phyloP scores from a whole-genome alignment of 768 basidiomycete genomes.

The Asterophora parasitica region DNA sequence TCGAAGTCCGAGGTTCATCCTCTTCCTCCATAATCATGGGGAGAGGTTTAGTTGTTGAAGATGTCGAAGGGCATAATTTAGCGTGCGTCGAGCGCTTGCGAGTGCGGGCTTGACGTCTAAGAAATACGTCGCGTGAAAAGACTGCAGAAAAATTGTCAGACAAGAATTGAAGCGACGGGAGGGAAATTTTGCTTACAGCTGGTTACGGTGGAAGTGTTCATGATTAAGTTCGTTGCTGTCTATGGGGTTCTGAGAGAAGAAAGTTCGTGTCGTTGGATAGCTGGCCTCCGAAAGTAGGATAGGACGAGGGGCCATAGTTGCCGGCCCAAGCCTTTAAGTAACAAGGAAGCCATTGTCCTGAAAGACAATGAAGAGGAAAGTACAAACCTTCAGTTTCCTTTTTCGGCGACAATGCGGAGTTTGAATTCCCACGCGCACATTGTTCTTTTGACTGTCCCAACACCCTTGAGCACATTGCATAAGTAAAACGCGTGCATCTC shows the following conservation, averaged over 20 bases:
- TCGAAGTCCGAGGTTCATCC: conserved; percentile 22
- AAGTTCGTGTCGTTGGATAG: conserved; percentile 9
- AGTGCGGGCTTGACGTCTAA: conserved; percentile 27
- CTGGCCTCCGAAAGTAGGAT: conserved; percentile 12
- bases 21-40: conserved; percentile 31
- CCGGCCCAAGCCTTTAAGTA: conserved; percentile 8
- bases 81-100: conserved; percentile 12
- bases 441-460: background rate
- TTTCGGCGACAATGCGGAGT: conserved; percentile 20
- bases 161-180: background rate
- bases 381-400: conserved; percentile 20
- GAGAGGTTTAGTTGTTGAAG: conserved; percentile 17
- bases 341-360: conserved; percentile 14
- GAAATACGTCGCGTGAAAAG: conserved; percentile 28
- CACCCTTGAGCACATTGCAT: too few relatives aligned
- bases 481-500: too few relatives aligned
- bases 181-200: conserved; percentile 22
- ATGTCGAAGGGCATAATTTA: conserved; percentile 15
- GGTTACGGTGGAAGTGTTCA: conserved; percentile 24
- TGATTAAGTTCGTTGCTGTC: conserved; percentile 20
- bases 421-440: conserved; percentile 12
- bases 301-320: conserved; percentile 19
- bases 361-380: conserved; percentile 22
- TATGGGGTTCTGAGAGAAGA: conserved; percentile 12
- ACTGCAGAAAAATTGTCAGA: conserved; percentile 17